phyloP scores from a whole-genome alignment of 2,329 filamentous ascomycete species.

The Xylaria sp. region DNA sequence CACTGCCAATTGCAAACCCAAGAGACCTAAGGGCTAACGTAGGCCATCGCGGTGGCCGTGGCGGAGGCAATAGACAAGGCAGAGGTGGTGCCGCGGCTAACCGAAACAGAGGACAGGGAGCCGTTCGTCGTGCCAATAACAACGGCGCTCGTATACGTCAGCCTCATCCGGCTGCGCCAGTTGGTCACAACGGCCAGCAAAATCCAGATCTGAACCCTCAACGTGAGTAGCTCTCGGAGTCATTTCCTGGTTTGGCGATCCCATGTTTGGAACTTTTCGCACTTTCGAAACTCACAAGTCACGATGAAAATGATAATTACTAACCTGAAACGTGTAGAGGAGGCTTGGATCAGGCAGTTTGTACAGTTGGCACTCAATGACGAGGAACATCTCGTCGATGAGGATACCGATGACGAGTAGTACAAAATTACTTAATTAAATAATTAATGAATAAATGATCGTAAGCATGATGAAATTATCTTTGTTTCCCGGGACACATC shows the following conservation, averaged over 20 bases:
- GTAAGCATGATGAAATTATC: constrained; percentile 5
- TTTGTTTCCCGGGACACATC: background rate
- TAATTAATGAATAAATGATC: constrained; percentile 23
- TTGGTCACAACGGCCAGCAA: constrained; percentile 42
- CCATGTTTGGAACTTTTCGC: background rate
- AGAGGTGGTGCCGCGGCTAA: constrained; percentile 40
- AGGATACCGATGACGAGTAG: constrained; percentile 56
- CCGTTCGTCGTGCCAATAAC: constrained; percentile 26
- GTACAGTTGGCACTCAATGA: constrained; percentile 66
- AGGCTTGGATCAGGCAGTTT: constrained; percentile 66
- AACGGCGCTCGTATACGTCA: constrained; percentile 21
- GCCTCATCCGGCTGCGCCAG: constrained; percentile 38
- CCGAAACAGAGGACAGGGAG: constrained; percentile 46
- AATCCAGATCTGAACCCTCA: constrained; percentile 54
- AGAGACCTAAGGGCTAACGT: constrained; percentile 46
- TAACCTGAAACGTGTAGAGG: constrained; percentile 44
- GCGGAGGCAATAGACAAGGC: constrained; percentile 48
- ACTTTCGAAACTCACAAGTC: background rate
- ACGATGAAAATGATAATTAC: background rate
- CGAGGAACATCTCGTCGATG: constrained; percentile 60
- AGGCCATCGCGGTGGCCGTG: constrained; percentile 47
- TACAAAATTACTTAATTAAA: constrained; percentile 1
- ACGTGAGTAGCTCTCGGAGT: constrained; percentile 33
- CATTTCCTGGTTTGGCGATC: background rate
- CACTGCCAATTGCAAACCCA: constrained; percentile 38